These are phyloP conservation scores for Mortierella sp. DNA, from an alignment of 371 early-diverging fungal genomes.

Conservation along the genomic window DNA sequence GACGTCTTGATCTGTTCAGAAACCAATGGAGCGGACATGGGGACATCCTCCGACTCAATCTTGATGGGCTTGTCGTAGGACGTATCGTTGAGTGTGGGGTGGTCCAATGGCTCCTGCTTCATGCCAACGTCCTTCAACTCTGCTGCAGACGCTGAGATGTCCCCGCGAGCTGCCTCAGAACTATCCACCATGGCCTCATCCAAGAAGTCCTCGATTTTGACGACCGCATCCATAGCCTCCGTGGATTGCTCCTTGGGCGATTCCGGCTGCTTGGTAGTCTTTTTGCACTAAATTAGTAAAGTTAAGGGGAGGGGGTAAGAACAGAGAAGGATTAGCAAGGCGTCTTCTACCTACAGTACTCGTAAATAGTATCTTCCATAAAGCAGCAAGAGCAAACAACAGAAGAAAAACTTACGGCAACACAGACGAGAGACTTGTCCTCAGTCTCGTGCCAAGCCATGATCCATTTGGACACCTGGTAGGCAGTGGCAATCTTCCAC, in stretches of 20 bases:
- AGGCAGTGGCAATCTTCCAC: conserved; percentile 87
- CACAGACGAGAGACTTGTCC: conserved; percentile 79
- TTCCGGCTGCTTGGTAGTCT: conserved; percentile 1
- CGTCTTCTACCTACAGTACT: not conserved
- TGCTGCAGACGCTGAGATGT: conserved; percentile 58
- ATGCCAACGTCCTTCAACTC: conserved; percentile 67
- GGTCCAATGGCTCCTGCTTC: conserved; percentile 61
- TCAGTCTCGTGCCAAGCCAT: conserved; percentile 85
- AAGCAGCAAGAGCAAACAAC: not conserved
- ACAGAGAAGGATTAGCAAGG: not conserved
- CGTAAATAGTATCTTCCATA: not conserved
- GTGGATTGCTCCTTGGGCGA: conserved; percentile 13
- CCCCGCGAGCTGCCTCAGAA: conserved; percentile 10
- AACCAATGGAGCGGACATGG: conserved; percentile 19
- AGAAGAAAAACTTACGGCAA: conserved; percentile 62
- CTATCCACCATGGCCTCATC: conserved; percentile 47
- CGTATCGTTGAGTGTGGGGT: not conserved
- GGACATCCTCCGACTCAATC: conserved; percentile 44
- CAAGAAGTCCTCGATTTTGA: conserved; percentile 49
- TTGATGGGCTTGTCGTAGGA: conserved; percentile 29
- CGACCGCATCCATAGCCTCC: conserved; percentile 21
- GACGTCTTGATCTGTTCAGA: conserved; percentile 8
- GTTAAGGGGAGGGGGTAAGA: not conserved
- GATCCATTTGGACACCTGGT: conserved; percentile 76
- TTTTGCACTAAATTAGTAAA: conserved; percentile 25